A percentile compares a stretch with the other conserved stretches of the same genome.
Evolutionary conservation across 2,329 filamentous ascomycete species (phyloP).

Genomic region (Ascochyta lentis): DNA sequence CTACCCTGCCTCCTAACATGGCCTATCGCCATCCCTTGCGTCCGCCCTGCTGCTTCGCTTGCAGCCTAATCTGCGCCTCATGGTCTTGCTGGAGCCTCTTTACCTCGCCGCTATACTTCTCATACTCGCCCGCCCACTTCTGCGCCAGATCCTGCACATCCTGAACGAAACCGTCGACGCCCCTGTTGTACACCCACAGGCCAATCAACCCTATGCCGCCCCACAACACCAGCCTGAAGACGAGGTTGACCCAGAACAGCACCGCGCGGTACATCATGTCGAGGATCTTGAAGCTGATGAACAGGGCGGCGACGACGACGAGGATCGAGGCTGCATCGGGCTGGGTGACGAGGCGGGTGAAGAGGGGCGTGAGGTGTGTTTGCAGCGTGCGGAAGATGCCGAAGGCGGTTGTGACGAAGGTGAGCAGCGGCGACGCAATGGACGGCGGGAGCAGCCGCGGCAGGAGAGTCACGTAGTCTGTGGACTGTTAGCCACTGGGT

Average conservation of each 20-base stretch:
- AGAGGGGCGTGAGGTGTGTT: slow-evolving; percentile 39
- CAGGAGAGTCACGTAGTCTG: slow-evolving; percentile 44
- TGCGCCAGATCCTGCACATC: slow-evolving; percentile 58
- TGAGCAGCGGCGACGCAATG: slow-evolving; percentile 40
- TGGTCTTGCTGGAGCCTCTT: slow-evolving; percentile 33
- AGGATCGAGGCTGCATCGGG: slow-evolving; percentile 60
- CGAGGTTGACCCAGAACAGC: slow-evolving; percentile 77
- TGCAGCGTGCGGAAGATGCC: slow-evolving; percentile 37
- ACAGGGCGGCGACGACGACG: slow-evolving; percentile 65
- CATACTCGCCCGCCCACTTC: slow-evolving; percentile 50
- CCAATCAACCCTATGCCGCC: slow-evolving; percentile 61
- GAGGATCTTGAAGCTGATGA: slow-evolving; percentile 69
- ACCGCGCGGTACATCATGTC: slow-evolving; percentile 75
- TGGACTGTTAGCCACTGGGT: slow-evolving; percentile 18
- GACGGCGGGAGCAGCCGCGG: slow-evolving; percentile 42
- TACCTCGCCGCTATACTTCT: slow-evolving; percentile 43
- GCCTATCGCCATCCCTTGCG: slow-evolving; percentile 13
- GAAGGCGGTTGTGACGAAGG: slow-evolving; percentile 35
- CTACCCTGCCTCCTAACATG: background rate
- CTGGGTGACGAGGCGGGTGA: slow-evolving; percentile 36
- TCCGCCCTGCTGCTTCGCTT: slow-evolving; percentile 25
- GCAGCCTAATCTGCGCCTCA: slow-evolving; percentile 34
- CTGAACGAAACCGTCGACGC: slow-evolving; percentile 67
- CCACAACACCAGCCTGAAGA: slow-evolving; percentile 70
- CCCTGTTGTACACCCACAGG: slow-evolving; percentile 65